These are phyloP conservation scores for Fomitopsis palustris DNA, from an alignment of 1,284 basidiomycete species.

Conservation along the genomic window DNA sequence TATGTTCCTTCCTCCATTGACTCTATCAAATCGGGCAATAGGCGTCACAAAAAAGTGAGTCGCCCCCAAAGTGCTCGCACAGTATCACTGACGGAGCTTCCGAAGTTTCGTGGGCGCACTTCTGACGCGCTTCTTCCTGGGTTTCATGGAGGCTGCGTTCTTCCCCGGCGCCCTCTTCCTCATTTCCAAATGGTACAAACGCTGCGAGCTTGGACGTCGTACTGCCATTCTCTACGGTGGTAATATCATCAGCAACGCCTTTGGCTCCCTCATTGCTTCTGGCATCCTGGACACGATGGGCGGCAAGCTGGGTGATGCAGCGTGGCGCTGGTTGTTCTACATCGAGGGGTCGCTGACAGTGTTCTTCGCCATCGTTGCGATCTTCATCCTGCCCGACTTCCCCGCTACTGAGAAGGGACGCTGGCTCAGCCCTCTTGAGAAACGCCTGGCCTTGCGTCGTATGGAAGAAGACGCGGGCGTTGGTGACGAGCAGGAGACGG, in stretches of 20 bases:
- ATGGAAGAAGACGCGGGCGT: conserved; percentile 70
- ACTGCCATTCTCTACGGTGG: conserved; percentile 74
- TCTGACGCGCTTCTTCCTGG: conserved; percentile 74
- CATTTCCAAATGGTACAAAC: conserved; percentile 72
- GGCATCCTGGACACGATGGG: conserved; percentile 71
- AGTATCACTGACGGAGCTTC: not conserved
- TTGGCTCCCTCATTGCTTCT: conserved; percentile 78
- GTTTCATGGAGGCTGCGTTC: conserved; percentile 68
- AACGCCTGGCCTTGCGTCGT: conserved; percentile 62
- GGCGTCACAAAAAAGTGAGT: conserved; percentile 56
- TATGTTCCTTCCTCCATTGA: not conserved
- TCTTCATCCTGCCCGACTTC: conserved; percentile 78
- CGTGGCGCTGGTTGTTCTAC: conserved; percentile 83
- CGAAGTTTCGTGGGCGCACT: conserved; percentile 65
- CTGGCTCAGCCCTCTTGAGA: conserved; percentile 63
- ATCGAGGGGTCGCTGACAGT: conserved; percentile 71
- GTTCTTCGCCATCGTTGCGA: conserved; percentile 53
- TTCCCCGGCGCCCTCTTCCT: conserved; percentile 67
- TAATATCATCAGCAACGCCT: conserved; percentile 77
- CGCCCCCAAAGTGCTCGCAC: not conserved
- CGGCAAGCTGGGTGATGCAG: conserved; percentile 63
- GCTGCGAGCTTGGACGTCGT: conserved; percentile 64
- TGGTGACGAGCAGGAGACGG: conserved; percentile 38
- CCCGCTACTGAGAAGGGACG: conserved; percentile 45
- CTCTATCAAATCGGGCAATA: conserved; percentile 13